Evolutionary conservation across 805 yeast genomes (phyloP), one percentile per base, ranked within the genome.

Genomic region (Peterozyma toletana): DNA sequence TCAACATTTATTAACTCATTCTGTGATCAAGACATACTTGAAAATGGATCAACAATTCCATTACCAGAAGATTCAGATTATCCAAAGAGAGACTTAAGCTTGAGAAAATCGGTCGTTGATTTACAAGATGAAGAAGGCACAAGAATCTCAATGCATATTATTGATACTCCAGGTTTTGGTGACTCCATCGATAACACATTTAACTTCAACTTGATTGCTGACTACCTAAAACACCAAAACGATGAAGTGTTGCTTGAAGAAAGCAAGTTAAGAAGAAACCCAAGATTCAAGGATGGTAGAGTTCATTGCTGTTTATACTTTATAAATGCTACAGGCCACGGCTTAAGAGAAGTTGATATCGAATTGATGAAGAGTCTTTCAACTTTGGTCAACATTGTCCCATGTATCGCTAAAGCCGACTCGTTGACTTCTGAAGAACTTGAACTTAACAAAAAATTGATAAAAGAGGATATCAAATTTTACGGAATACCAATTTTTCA

Each of bases 1-100:
- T 84, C 96, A n/a, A 89, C 96, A 5, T 83, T 89, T 55, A 86
- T 90, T 60, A 89, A 90, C 67, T 84, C 95, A 33, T 70, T 89
- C 43, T 89, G 96, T 66, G 96, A 86, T 47, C 93, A 89, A 51
- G 80, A 84, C 53, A 89, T 89, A 34, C 91, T 85, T 11, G 87
- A 84, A 36, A 72, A 80, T 0, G 77, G 86, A 2, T 74, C 82
- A 30, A 80, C 88, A 1, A 67, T 75, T 11, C 60, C 73, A 48
- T 55, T 70, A 27, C 72, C 73, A 27, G 80, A 81, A 33, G 87
- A 82, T 50, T 67, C 75, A n/a, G 58, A 57, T 3, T 58, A 68
- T 7, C 62, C 70, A 1, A 77, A 70, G 40, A 63, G 77, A 43
- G 79, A 74, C 18, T 67, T 85, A 55, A 80, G 80, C 41, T 63